These are phyloP conservation scores for Lodderomyces parapsilosis DNA, from an alignment of 1,139 yeast genomes.

Conservation along the genomic window DNA sequence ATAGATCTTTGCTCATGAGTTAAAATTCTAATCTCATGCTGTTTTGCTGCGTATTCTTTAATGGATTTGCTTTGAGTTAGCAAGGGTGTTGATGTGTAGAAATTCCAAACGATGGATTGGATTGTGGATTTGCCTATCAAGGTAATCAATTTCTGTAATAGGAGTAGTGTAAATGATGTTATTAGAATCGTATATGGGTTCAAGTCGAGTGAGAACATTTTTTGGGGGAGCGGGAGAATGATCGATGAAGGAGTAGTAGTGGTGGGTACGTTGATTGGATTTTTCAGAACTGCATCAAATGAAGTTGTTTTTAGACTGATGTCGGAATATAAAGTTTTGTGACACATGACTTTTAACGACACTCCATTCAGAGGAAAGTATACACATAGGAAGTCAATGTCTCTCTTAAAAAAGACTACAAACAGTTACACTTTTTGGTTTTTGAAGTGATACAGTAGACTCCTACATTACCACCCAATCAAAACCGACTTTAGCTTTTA, in stretches of 20 bases:
- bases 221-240: neutral
- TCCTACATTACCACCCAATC: no score
- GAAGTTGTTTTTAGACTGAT: no score
- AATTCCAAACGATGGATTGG: slow-evolving; percentile 39
- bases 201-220: slow-evolving; percentile 20
- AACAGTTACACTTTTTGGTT: no score
- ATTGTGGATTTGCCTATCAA: slow-evolving; percentile 35
- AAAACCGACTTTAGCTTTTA: no score
- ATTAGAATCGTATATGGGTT: slow-evolving; percentile 31
- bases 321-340: no score
- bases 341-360: no score
- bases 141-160: slow-evolving; percentile 29
- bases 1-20: slow-evolving; percentile 57
- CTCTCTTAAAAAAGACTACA: no score
- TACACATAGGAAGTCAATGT: no score
- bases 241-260: neutral
- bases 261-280: neutral
- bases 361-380: no score
- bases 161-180: slow-evolving; percentile 29
- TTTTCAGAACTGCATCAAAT: no score
- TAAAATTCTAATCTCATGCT: slow-evolving; percentile 46
- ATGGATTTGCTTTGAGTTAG: slow-evolving; percentile 17
- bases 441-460: no score
- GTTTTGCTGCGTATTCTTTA: slow-evolving; percentile 34
- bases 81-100: slow-evolving; percentile 8